Base-by-base conservation (phyloP, 768 basidiomycete species). In the Roridomyces roridus region DNA sequence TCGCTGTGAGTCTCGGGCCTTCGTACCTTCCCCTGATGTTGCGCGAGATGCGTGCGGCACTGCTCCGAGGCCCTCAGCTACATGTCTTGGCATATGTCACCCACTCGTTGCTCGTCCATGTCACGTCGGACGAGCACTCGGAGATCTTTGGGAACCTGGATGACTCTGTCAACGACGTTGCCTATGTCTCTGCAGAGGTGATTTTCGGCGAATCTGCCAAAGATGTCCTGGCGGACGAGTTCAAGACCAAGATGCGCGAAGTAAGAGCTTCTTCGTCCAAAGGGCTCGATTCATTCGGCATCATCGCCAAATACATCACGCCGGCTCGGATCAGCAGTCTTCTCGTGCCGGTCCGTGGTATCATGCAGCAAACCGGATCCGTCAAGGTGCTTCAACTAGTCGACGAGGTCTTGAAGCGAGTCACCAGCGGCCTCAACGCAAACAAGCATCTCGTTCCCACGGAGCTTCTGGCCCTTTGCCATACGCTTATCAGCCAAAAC, bases 211-310 rank as follows among this genome's bases (percentile, higher is more conserved):
- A 95, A 68, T 95, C 96, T 1, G 92, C 91, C 14, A 92, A 91
- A 70, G 93, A 98, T 65, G 87, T 91, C 0, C 85, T 87, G 54
- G 80, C 88, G 4, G 94, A 95, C 64, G 96, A 89, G 23, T 98
- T 96, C 85, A 93, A 88, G 75, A 95, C 94, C 17, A 95, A 92
- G 72, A 91, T 94, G 86, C 84, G 91, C 20, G 96, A 99, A 75
- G 96, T 96, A 25, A 82, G 87, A 28, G 82, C 86, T 10, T 94
- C 93, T 23, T 82, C 87, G 3, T 85, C 92, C n/a, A 86, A 86
- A 67, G 94, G 89, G 2, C 75, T 96, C 28, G 94, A 98, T 68
- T 87, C 91, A 0, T 94, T 97, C 65, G 84, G 87, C 14, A 82
- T 94, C 54, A 74, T 92, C 28, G 89, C 96, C 10, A 88, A 87